Conservation (phyloP, 768 basidiomycete species). For the Suillus paluster region DNA sequence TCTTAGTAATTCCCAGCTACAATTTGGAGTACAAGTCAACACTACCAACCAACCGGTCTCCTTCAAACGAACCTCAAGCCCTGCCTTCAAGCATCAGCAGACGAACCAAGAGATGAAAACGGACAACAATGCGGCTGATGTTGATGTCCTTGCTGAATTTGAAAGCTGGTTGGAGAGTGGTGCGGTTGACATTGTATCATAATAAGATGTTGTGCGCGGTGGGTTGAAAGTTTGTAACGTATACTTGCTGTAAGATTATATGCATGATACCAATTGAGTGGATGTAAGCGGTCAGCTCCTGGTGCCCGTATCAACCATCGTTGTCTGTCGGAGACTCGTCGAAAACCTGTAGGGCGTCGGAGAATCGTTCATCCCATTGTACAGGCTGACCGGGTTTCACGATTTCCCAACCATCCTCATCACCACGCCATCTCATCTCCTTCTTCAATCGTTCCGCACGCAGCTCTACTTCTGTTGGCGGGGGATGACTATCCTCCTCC, state of each 20-base stretch:
- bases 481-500: conserved; percentile 77
- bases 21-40: neutral
- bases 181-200: conserved; percentile 51
- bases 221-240: neutral
- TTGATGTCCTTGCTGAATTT: conserved; percentile 66
- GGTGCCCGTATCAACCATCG: neutral
- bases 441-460: conserved; percentile 88
- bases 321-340: conserved; percentile 39
- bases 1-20: neutral
- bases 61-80: neutral
- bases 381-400: conserved; percentile 65
- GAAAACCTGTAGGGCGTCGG: conserved; percentile 63
- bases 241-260: conserved; percentile 7
- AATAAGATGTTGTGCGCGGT: neutral
- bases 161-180: conserved; percentile 73
- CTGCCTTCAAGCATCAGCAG: neutral
- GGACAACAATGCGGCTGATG: conserved; percentile 17
- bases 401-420: conserved; percentile 80
- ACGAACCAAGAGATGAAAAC: neutral
- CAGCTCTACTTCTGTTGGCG: conserved; percentile 87
- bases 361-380: conserved; percentile 80
- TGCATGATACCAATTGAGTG: neutral
- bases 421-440: conserved; percentile 83
- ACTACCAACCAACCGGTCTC: neutral
- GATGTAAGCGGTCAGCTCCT: neutral